phyloP scores from a whole-genome alignment of 768 basidiomycete species.

The Russula sp. region DNA sequence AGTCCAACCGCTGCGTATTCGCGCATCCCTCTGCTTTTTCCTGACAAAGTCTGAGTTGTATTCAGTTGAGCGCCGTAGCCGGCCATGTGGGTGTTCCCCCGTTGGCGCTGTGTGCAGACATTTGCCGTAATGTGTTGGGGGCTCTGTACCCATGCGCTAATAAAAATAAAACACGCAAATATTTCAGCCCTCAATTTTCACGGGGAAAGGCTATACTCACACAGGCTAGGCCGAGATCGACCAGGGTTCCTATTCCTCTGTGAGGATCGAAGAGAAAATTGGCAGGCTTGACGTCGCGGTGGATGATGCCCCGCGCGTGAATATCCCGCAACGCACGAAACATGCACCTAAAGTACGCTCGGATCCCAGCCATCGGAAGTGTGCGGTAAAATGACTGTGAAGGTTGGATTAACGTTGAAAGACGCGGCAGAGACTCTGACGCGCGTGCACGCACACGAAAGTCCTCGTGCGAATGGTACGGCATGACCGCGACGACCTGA shows the following conservation, averaged over 20 bases:
- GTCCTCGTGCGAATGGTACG: slow-evolving; percentile 88
- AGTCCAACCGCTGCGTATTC: slow-evolving; percentile 49
- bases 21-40: slow-evolving; percentile 57
- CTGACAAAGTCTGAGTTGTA: slow-evolving; percentile 52
- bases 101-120: slow-evolving; percentile 81
- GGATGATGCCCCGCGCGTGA: slow-evolving; percentile 82
- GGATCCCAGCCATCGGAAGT: slow-evolving; percentile 73
- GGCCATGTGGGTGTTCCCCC: slow-evolving; percentile 65
- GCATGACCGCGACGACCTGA: slow-evolving; percentile 92
- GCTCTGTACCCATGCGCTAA: slow-evolving; percentile 50
- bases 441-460: slow-evolving; percentile 70
- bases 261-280: slow-evolving; percentile 93
- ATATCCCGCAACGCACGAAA: slow-evolving; percentile 88
- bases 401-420: slow-evolving; percentile 23
- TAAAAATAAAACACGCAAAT: background rate
- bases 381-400: slow-evolving; percentile 72
- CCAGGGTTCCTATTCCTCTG: slow-evolving; percentile 79
- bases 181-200: background rate
- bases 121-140: slow-evolving; percentile 45
- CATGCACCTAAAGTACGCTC: slow-evolving; percentile 85
- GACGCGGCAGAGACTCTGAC: background rate
- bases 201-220: slow-evolving; percentile 49
- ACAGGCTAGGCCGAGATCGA: slow-evolving; percentile 95
- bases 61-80: slow-evolving; percentile 43
- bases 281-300: slow-evolving; percentile 97